phyloP scores from a whole-genome alignment of 2,329 filamentous ascomycete genomes.

The Ophidiomyces ophidiicola region DNA sequence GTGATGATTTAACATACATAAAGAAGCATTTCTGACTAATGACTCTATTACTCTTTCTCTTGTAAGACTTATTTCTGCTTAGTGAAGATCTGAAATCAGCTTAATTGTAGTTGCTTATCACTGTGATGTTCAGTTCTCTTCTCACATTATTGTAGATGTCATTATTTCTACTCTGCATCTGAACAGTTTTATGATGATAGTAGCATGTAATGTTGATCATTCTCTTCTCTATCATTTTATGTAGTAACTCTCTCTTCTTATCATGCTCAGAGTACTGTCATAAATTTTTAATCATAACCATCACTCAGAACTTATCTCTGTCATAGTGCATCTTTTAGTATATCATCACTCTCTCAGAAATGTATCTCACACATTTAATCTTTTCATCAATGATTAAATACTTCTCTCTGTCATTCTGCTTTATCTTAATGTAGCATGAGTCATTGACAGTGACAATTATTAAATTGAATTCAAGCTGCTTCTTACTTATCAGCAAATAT shows the following conservation, averaged over 20 bases:
- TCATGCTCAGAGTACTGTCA: conserved; percentile 21
- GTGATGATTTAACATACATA: conserved; percentile 13
- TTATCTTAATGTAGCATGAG: conserved; percentile 7
- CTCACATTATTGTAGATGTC: conserved; percentile 16
- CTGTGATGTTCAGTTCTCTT: conserved; percentile 13
- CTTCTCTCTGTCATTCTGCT: conserved; percentile 21
- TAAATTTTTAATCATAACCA: conserved; percentile 17
- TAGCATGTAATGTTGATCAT: conserved; percentile 19
- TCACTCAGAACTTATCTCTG: conserved; percentile 15
- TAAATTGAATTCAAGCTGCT: conserved; percentile 36
- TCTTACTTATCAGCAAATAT: conserved; percentile 27
- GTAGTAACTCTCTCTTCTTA: conserved; percentile 21
- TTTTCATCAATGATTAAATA: conserved; percentile 31
- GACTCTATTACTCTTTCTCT: conserved; percentile 1
- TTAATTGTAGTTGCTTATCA: conserved; percentile 1
- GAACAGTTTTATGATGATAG: conserved; percentile 1
- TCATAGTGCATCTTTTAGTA: conserved; percentile 34
- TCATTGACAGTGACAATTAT: conserved; percentile 25
- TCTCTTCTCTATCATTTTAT: conserved; percentile 16
- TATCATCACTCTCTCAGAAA: conserved; percentile 33
- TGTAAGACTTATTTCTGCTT: neutral
- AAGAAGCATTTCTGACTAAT: conserved; percentile 17
- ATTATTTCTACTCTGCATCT: conserved; percentile 6
- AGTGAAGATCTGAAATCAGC: neutral
- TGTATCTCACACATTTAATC: conserved; percentile 25